Evolutionary conservation across 805 yeast genomes (phyloP), one percentile per base, ranked within the genome.

Genomic region (Aciculoconidium aculeatum): DNA sequence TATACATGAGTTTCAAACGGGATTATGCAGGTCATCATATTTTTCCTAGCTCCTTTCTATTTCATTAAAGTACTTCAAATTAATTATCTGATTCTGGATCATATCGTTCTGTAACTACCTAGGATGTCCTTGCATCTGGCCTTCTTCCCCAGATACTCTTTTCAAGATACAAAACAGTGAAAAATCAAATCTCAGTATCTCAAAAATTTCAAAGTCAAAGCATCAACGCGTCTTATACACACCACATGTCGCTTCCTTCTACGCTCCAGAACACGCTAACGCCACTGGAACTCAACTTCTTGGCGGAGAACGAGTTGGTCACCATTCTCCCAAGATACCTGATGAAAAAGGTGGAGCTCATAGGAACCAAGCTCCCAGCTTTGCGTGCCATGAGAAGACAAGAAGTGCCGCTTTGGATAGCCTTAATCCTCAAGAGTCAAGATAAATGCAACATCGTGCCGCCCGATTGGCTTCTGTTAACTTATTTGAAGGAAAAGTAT

Each of bases 371-470:
- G 23, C 47, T 76, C 16, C 87, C 90, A 0, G 59, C 65, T 6
- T 56, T 85, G 19, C 54, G 71, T 25, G 85, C 94, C 0, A 67
- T 82, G 71, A 70, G 80, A 36, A 67, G 88, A 30, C 71, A 69
- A 11, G 63, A 71, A 26, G 76, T 92, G 0, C 94, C 96, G 0
- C 39, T 90, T 2, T 92, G 97, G 97, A 61, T 84, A 12, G 97
- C 96, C 0, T 50, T 88, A 6, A 59, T 88, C 12, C 61, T 92
- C 28, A 86, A 85, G 47, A 76, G 79, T 26, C 97, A 92, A 52
- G 80, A 77, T 26, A 80, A 87, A 45, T 86, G 96, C 55, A 80
- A 78, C 38, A 76, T 92, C 3, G 77, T 85, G 6, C 80, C 87
- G 9, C 98, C 98, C 0, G 67, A 62, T 1, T 92, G 98, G 98